Base-by-base conservation (phyloP, 371 early-diverging fungal genomes). In the Globomyces sp. region DNA sequence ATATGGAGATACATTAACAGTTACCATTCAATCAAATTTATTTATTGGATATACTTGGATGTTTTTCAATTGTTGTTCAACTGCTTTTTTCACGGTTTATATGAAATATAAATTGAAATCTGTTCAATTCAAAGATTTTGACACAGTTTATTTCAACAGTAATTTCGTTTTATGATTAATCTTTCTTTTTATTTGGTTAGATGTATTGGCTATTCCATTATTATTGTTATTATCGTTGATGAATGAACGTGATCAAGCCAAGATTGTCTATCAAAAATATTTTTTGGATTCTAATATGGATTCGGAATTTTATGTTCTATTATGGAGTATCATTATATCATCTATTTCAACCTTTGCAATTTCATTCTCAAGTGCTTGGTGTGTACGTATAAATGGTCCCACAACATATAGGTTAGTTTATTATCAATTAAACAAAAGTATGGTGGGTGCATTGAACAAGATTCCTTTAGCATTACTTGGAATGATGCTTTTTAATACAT, bases 371-470 rank as follows among this genome's bases (percentile, higher is more conserved):
- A 92, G 92, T 60, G 90, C 94, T 0, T 98, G 96, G 98, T 93
- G 96, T 74, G 88, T 99, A 37, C 89, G 97, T 60, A 89, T 91
- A 2, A 94, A 98, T 8, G 87, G 89, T 0, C 94, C 98, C 1
- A 99, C 99, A 3, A 98, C 99, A 0, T 93, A 96, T 58, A 24
- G 24, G 24, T 24, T 24, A 24, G 24, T 24, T 24, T 24, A 24
- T 24, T 24, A 24, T 24, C 24, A 24, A 24, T 0, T 24, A 24
- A 24, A 24, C 24, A 24, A 24, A 24, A 92, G 92, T 53, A 99
- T 99, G 99, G 92, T 95, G n/a, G 99, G 99, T 13, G 96, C 99
- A 0, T 82, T 99, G 44, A 99, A 99, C 80, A 99, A 99, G 76
- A 82, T 99, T 40, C 95, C 99, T 2, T 91, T 99, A 48, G 94